Evolutionary conservation across 179 eudicot species (phyloP).

Genomic region (Nepenthes alata): DNA sequence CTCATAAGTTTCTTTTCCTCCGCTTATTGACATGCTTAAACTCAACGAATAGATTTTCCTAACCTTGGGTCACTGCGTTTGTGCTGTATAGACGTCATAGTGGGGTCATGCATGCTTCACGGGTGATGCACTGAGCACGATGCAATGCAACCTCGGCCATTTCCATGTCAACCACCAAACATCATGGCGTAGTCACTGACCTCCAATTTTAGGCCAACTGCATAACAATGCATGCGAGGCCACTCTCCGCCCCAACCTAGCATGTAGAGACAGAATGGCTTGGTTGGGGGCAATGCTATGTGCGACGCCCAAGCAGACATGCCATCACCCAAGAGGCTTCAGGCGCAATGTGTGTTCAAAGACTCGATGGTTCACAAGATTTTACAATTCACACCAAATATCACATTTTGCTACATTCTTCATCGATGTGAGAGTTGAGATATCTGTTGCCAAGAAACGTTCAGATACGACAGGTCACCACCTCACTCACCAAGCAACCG

Average conservation of each 20-base stretch:
- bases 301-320: constrained; percentile 9
- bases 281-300: background rate
- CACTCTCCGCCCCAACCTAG: background rate
- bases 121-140: background rate
- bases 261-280: background rate
- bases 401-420: constrained; percentile 48
- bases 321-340: constrained; percentile 21
- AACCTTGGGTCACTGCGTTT: background rate
- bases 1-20: background rate
- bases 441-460: constrained; percentile 51
- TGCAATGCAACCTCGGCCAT: background rate
- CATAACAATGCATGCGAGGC: background rate
- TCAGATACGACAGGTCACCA: background rate
- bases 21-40: background rate
- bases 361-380: constrained; percentile 54
- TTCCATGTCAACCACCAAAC: background rate
- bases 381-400: constrained; percentile 55
- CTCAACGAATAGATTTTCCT: background rate
- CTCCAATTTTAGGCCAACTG: background rate
- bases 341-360: constrained; percentile 42
- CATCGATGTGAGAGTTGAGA: constrained; percentile 62
- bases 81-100: rapidly evolving
- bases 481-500: too few relatives aligned
- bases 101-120: too few relatives aligned
- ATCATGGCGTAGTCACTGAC: background rate